Conservation (phyloP, 371 early-diverging fungal genomes). For the Mycotypha africana region DNA sequence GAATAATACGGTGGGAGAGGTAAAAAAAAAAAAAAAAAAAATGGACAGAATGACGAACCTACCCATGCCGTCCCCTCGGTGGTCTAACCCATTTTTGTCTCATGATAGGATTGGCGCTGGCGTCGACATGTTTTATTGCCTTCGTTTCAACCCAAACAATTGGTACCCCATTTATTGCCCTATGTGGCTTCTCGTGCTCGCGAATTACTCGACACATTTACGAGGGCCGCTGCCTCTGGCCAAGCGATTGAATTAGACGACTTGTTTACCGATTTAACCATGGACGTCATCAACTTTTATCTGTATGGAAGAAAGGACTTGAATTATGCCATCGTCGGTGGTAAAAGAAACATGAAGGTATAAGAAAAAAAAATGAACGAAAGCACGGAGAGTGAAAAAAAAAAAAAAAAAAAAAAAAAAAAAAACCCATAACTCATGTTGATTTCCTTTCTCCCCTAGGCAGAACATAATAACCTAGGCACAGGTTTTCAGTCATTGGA, state of each 20-base stretch:
- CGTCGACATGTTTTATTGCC: conserved; percentile 41
- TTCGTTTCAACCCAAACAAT: conserved; percentile 39
- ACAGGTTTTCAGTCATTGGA: conserved; percentile 41
- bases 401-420: no score
- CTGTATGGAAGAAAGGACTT: conserved; percentile 39
- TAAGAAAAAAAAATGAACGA: no score
- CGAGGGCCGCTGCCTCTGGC: conserved; percentile 11
- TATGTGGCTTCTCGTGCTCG: conserved; percentile 26
- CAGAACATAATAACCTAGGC: conserved; percentile 31
- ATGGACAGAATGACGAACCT: no score
- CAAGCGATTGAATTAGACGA: conserved; percentile 32
- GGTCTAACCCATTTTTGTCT: no score
- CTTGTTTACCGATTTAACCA: conserved; percentile 33
- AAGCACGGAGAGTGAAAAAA: no score
- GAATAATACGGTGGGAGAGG: conserved; percentile 41
- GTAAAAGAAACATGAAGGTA: conserved; percentile 38
- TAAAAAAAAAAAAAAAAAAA: conserved; percentile 10
- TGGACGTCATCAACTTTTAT: conserved; percentile 47
- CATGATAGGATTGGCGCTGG: conserved; percentile 47
- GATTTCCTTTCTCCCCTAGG: no score
- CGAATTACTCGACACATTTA: conserved; percentile 15
- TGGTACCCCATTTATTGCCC: conserved; percentile 37
- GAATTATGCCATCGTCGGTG: conserved; percentile 35
- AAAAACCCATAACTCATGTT: no score
- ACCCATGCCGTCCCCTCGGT: no score